Evolutionary conservation across 371 early-diverging fungal genomes (phyloP).

Genomic region (Chytridium lagenaria): DNA sequence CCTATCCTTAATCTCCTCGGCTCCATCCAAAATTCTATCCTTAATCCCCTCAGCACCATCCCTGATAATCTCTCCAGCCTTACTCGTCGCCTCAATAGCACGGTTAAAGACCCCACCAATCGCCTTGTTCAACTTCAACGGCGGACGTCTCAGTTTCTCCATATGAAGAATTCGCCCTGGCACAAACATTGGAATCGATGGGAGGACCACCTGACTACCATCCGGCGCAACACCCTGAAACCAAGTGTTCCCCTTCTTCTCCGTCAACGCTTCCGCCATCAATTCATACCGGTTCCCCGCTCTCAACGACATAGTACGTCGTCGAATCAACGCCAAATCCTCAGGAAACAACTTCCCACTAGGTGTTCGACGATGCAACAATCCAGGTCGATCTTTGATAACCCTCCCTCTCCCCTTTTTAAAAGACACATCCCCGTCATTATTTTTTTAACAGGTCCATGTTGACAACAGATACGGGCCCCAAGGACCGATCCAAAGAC

Average conservation of each 20-base stretch:
- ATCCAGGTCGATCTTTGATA: constrained; percentile 27
- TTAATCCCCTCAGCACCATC: constrained; percentile 27
- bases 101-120: constrained; percentile 19
- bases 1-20: constrained; percentile 16
- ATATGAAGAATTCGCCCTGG: constrained; percentile 49
- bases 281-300: constrained; percentile 14
- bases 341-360: constrained; percentile 28
- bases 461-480: constrained; percentile 19
- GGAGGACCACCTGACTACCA: constrained; percentile 9
- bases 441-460: not conserved
- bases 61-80: constrained; percentile 18
- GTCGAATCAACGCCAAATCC: constrained; percentile 25
- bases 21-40: constrained; percentile 28
- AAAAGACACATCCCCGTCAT: not conserved
- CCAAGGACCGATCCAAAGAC: constrained; percentile 43
- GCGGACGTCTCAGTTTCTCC: constrained; percentile 45
- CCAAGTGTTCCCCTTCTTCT: constrained; percentile 11
- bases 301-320: constrained; percentile 24
- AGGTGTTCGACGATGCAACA: constrained; percentile 32
- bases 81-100: constrained; percentile 9
- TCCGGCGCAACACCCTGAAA: constrained; percentile 20
- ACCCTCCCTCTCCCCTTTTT: constrained; percentile 13
- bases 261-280: constrained; percentile 2
- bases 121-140: constrained; percentile 30
- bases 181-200: constrained; percentile 40